phyloP scores from a whole-genome alignment of 257 asterid species.

The Nicotiana noctiflora region DNA sequence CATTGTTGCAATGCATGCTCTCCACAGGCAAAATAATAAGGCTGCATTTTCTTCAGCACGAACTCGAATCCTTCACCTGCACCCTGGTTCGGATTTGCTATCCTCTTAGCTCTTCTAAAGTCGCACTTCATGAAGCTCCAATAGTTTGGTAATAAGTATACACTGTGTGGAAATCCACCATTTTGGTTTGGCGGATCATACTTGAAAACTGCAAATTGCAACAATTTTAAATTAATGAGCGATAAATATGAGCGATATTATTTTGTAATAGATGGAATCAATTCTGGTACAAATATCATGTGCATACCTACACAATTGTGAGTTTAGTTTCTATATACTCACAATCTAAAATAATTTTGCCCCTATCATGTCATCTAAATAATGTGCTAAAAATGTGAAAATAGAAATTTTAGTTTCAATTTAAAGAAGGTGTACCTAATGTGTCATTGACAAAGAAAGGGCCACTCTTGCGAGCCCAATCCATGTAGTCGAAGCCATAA shows the following conservation, averaged over 20 bases:
- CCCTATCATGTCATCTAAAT: background rate
- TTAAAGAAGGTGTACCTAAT: conserved; percentile 28
- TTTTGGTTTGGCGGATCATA: conserved; percentile 63
- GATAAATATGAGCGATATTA: no score
- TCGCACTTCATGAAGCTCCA: conserved; percentile 61
- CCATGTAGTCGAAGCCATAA: conserved; percentile 59
- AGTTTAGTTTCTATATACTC: background rate
- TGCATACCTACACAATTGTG: background rate
- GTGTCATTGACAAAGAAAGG: conserved; percentile 61
- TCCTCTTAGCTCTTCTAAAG: conserved; percentile 39
- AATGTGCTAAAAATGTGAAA: background rate
- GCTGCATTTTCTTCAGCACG: conserved; percentile 48
- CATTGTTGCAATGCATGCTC: conserved; percentile 59
- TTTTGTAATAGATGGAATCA: background rate
- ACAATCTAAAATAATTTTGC: background rate
- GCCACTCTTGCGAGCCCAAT: conserved; percentile 51
- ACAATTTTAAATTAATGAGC: background rate
- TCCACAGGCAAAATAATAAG: conserved; percentile 65
- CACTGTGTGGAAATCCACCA: conserved; percentile 45
- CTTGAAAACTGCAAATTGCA: conserved; percentile 41
- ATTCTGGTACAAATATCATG: background rate
- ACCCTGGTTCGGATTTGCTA: conserved; percentile 44
- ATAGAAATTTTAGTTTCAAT: background rate
- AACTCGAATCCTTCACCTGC: conserved; percentile 57
- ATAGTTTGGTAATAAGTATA: conserved; percentile 43